Evolutionary conservation across 306 rosid genomes (phyloP).

Genomic region (Geum urbanum): DNA sequence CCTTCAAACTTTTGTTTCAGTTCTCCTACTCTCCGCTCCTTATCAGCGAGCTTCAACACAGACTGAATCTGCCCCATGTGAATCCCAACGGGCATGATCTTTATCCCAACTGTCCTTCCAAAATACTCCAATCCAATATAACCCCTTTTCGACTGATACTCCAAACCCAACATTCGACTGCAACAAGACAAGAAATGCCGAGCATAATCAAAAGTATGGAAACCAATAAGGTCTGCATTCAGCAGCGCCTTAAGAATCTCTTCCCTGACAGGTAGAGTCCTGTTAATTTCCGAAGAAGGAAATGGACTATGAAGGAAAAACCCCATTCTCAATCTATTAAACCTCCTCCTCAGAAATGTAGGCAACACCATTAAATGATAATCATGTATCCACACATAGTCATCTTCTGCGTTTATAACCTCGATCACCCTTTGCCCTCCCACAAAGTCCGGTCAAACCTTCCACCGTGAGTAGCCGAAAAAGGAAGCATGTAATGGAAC

Average conservation of each 20-base stretch:
- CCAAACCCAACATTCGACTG: conserved; percentile 65
- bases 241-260: conserved; percentile 63
- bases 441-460: conserved; percentile 61
- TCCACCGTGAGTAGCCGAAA: conserved; percentile 53
- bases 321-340: conserved; percentile 59
- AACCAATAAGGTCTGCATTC: conserved; percentile 63
- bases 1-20: conserved; percentile 48
- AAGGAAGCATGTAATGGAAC: conserved; percentile 69
- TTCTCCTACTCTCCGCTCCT: conserved; percentile 53
- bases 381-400: conserved; percentile 67
- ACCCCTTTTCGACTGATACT: conserved; percentile 67
- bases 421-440: conserved; percentile 67
- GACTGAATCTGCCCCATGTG: conserved; percentile 68
- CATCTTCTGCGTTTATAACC: conserved; percentile 64
- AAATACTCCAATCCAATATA: conserved; percentile 66
- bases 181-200: conserved; percentile 72
- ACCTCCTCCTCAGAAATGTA: conserved; percentile 59
- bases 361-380: conserved; percentile 72
- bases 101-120: conserved; percentile 62
- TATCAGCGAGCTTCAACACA: conserved; percentile 44
- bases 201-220: conserved; percentile 70
- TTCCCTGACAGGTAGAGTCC: conserved; percentile 66
- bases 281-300: conserved; percentile 63
- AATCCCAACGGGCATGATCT: conserved; percentile 66
- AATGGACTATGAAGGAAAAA: conserved; percentile 65